Base-by-base conservation (phyloP, 495 filamentous ascomycete genomes). In the Penicillium bovifimosum region DNA sequence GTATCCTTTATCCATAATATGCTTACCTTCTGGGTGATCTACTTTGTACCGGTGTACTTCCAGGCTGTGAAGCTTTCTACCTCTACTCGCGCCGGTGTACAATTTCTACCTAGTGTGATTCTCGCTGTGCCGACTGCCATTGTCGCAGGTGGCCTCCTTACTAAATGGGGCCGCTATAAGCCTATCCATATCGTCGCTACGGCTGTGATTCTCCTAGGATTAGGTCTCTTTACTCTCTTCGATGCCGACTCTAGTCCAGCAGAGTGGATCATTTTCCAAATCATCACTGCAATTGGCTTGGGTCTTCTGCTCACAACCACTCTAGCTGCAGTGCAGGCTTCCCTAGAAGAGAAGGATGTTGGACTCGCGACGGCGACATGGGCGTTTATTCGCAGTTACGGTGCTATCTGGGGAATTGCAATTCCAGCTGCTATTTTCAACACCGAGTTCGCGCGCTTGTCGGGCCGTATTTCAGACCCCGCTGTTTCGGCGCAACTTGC, bases 271-370 rank as follows among this genome's bases (percentile, higher is more conserved):
- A 69, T 43, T 59, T n/a, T 52, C 62, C 36, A 77, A 70, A 58
- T 79, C 76, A 51, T 33, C 11, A 10, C 7, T 33, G 31, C 31
- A 10, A 9, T 33, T 6, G 31, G 31, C 5, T 9, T 10, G 31
- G 31, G 31, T 33, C 31, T 33, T 10, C 7, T 10, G 31, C 40
- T 81, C 0, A 73, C 76, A 0, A 56, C 80, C 9, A 79, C 76
- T 54, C 78, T 79, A 60, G 73, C 77, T 42, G 57, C 60, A 0
- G 71, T 77, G 2, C 61, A 58, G 3, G 69, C 64, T 0, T 47
- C 48, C 1, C 34, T 75, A 1, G 41, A 59, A 0, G 73, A 77
- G 34, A 11, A 0, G 42, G 41, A 8, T 53, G 39, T 27, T 13
- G 18, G 18, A 29, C 5, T 18, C 40, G 24, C 5, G 9, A 36